Evolutionary conservation across 352 stramenopile species (phyloP).

Genomic region (Globisporangium radiosum): DNA sequence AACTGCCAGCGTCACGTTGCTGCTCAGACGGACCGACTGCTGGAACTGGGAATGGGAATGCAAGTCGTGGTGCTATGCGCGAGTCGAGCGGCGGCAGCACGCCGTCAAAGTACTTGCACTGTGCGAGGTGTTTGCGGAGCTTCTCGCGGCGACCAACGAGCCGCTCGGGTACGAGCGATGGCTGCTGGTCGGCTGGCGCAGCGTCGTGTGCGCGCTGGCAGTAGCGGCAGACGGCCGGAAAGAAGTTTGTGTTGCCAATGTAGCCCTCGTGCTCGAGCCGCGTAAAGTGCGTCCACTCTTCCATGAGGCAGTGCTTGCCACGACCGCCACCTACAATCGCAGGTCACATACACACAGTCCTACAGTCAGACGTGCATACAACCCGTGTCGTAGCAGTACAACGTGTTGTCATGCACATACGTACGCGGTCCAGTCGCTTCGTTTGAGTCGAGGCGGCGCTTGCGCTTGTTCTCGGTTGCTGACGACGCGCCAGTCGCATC

Average conservation of each 20-base stretch:
- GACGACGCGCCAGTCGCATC: conserved; percentile 6
- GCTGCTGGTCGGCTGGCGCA: conserved; percentile 44
- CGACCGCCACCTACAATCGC: conserved; percentile 24
- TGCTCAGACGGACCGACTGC: neutral
- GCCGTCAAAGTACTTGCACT: conserved; percentile 60
- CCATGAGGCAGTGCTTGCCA: conserved; percentile 79
- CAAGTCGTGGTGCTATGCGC: conserved; percentile 7
- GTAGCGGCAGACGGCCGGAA: conserved; percentile 63
- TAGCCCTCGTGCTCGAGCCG: conserved; percentile 70
- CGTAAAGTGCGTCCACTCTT: conserved; percentile 76
- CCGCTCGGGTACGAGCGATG: conserved; percentile 46
- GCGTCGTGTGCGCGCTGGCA: conserved; percentile 60
- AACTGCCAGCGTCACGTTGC: neutral
- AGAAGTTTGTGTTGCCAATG: conserved; percentile 83
- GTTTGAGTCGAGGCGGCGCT: conserved; percentile 29
- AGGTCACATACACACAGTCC: conserved; percentile 1
- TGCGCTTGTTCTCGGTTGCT: conserved; percentile 34
- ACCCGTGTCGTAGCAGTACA: too few species aligned
- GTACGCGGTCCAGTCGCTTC: conserved; percentile 29
- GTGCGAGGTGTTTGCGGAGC: conserved; percentile 63
- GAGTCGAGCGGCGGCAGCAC: conserved; percentile 49
- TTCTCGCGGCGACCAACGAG: conserved; percentile 71
- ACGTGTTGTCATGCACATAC: neutral
- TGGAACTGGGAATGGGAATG: neutral
- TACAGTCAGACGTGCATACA: neutral